Percentiles rank a stretch among this genome's conserved stretches.
These are phyloP conservation scores for Cubamyces sp. DNA, from an alignment of 768 basidiomycete species.

Conservation along the genomic window DNA sequence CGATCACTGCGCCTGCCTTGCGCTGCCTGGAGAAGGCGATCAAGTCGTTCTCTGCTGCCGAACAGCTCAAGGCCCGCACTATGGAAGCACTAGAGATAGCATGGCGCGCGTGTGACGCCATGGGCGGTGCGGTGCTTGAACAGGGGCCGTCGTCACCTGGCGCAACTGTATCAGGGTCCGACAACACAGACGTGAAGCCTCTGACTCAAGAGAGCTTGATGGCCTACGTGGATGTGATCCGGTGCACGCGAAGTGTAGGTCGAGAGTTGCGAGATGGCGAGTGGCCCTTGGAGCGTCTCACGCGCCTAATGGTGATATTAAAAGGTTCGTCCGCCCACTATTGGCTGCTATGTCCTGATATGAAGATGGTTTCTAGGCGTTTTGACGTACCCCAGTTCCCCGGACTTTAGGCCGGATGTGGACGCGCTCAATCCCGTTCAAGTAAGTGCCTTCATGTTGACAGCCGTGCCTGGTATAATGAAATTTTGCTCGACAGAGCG, in stretches of 20 bases:
- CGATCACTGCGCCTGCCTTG: conserved; percentile 81
- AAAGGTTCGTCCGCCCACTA: conserved; percentile 53
- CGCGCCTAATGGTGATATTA: conserved; percentile 73
- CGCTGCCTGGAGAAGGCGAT: conserved; percentile 83
- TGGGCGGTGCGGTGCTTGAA: conserved; percentile 59
- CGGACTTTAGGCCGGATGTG: conserved; percentile 88
- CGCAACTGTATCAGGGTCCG: background rate
- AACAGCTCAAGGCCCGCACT: conserved; percentile 42
- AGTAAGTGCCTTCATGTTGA: conserved; percentile 43
- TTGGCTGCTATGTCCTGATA: background rate
- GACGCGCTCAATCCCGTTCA: conserved; percentile 82
- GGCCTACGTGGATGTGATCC: conserved; percentile 75
- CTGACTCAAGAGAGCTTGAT: conserved; percentile 89
- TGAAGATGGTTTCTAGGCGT: conserved; percentile 48
- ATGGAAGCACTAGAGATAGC: conserved; percentile 58
- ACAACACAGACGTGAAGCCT: conserved; percentile 32
- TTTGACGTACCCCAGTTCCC: conserved; percentile 78
- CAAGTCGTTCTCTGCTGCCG: conserved; percentile 51
- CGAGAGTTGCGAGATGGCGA: conserved; percentile 53
- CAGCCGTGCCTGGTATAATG: conserved; percentile 17
- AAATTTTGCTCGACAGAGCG: conserved; percentile 48
- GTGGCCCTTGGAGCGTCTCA: conserved; percentile 68
- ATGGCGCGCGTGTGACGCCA: conserved; percentile 71
- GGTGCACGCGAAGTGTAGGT: conserved; percentile 57
- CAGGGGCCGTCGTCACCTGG: conserved; percentile 25